phyloP scores from a whole-genome alignment of 108 stramenopile genomes.

The Cyclotella kingstonii region DNA sequence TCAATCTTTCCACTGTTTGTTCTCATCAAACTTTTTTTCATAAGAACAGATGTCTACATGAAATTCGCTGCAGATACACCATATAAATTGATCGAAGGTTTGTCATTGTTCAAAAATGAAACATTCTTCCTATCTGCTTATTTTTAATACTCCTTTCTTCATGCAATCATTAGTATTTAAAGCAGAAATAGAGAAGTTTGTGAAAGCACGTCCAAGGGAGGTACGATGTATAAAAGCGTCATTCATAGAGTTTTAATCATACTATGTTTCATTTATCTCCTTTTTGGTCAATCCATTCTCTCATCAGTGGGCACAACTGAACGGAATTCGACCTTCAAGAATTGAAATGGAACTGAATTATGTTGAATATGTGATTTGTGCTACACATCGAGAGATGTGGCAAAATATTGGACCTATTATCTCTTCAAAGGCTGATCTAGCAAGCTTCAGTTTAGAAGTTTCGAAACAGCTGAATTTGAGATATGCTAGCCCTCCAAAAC shows the following conservation, averaged over 20 bases:
- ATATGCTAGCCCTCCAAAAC: constrained; percentile 39
- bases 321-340: constrained; percentile 43
- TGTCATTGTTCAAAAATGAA: not conserved
- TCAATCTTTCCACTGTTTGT: not conserved
- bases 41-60: constrained; percentile 20
- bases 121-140: not conserved
- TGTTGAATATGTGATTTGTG: constrained; percentile 41
- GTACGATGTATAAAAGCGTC: constrained; percentile 4
- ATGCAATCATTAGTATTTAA: constrained; percentile 7
- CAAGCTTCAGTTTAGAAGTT: constrained; percentile 46
- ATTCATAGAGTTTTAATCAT: not conserved
- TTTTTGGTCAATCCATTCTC: not conserved
- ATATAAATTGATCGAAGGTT: constrained; percentile 23
- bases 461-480: constrained; percentile 37
- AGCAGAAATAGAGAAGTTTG: constrained; percentile 29
- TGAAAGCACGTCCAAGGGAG: constrained; percentile 45
- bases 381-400: constrained; percentile 48
- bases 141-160: not conserved
- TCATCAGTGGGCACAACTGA: constrained; percentile 37
- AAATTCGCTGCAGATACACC: constrained; percentile 42
- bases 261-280: not conserved
- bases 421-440: constrained; percentile 37
- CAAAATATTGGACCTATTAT: constrained; percentile 47
- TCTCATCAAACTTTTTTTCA: constrained; percentile 2
- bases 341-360: constrained; percentile 49